These are phyloP conservation scores for Gloeopeniophorella convolvens DNA, from an alignment of 768 basidiomycete genomes.

Conservation along the genomic window DNA sequence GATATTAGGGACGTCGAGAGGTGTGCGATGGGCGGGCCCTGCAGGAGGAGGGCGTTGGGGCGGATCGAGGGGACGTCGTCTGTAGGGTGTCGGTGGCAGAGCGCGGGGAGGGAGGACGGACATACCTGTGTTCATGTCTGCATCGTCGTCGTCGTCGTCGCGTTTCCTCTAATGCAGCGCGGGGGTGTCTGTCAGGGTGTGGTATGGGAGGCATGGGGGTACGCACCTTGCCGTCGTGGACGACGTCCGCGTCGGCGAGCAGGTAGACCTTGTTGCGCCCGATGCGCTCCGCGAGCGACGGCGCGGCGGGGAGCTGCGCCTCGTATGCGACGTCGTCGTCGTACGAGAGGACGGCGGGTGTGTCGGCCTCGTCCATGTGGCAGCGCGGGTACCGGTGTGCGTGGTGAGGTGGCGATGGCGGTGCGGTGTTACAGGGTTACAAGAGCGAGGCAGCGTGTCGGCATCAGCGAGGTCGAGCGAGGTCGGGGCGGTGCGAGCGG, in stretches of 20 bases:
- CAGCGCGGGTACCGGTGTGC: too few relatives aligned
- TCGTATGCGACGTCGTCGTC: constrained; percentile 53
- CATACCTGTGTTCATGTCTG: constrained; percentile 21
- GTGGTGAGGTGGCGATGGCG: not conserved
- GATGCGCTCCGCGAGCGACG: constrained; percentile 57
- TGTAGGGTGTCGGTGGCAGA: too few relatives aligned
- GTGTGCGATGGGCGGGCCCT: constrained; percentile 64
- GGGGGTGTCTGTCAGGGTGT: constrained; percentile 13
- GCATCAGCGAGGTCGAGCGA: too few relatives aligned
- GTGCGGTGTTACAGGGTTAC: too few relatives aligned
- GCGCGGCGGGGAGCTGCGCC: constrained; percentile 41
- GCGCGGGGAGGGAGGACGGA: not conserved
- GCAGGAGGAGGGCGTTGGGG: constrained; percentile 63
- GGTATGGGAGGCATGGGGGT: too few relatives aligned
- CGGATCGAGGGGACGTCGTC: constrained; percentile 43
- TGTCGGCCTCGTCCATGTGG: not conserved
- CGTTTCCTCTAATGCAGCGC: constrained; percentile 39
- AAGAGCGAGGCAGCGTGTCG: too few relatives aligned
- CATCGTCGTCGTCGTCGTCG: constrained; percentile 31
- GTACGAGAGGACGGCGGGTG: constrained; percentile 38
- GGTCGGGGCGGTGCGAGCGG: not conserved
- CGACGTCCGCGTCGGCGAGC: constrained; percentile 57
- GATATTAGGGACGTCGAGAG: constrained; percentile 74
- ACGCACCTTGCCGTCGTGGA: constrained; percentile 69
- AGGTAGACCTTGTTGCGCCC: constrained; percentile 71